Conservation (phyloP, 495 filamentous ascomycete species). For the Cercophora sp. region DNA sequence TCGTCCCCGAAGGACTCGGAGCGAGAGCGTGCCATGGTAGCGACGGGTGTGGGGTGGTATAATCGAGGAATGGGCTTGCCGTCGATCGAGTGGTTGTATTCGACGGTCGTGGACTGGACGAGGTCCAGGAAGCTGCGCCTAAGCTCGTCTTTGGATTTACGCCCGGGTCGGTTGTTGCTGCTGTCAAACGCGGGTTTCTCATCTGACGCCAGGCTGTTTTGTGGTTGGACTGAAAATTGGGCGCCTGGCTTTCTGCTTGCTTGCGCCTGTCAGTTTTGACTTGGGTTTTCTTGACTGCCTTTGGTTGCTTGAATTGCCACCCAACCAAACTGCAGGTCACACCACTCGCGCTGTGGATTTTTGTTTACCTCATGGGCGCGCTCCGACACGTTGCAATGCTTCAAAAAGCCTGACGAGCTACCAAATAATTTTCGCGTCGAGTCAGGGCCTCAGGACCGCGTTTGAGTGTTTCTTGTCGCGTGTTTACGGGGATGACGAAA, state of each 20-base stretch:
- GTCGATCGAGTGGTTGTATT: conserved; percentile 10
- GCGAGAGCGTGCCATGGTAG: conserved; percentile 22
- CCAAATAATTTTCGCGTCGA: too few species aligned
- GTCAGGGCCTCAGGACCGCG: background rate
- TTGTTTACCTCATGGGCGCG: conserved; percentile 15
- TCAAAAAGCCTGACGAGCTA: too few species aligned
- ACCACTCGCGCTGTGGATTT: too few species aligned
- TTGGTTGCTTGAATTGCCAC: background rate
- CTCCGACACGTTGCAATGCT: conserved; percentile 2
- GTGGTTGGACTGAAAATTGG: conserved; percentile 32
- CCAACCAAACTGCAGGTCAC: too few species aligned
- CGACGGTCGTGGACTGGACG: conserved; percentile 22
- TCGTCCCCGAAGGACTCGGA: conserved; percentile 32
- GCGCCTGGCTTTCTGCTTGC: conserved; percentile 34
- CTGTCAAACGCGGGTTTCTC: conserved; percentile 21
- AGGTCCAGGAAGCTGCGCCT: conserved; percentile 28
- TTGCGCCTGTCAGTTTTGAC: conserved; percentile 6
- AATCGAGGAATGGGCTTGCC: too few species aligned
- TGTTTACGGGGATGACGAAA: conserved; percentile 13
- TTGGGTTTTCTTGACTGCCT: conserved; percentile 1
- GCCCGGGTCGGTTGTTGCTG: background rate
- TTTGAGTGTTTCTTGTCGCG: conserved; percentile 12
- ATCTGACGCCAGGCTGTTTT: conserved; percentile 30
- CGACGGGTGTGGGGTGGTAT: background rate
- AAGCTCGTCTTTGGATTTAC: conserved; percentile 17